A percentile compares a stretch with the other conserved stretches of the same genome.
Evolutionary conservation across 371 early-diverging fungal genomes (phyloP).

Genomic region (Syncephalastrum sp.): DNA sequence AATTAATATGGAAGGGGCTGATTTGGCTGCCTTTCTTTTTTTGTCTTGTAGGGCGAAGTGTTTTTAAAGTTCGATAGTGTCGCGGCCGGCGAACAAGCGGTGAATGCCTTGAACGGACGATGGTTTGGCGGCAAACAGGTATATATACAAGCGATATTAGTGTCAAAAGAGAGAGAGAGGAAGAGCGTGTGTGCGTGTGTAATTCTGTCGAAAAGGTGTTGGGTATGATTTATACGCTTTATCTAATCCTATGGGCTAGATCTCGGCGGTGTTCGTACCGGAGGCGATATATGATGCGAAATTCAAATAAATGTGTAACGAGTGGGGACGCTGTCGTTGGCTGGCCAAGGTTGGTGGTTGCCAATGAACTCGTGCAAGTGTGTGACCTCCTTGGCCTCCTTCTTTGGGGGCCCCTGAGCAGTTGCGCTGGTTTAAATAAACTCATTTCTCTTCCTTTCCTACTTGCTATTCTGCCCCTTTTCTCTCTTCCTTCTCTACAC

Average conservation of each 20-base stretch:
- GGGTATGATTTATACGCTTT: neutral
- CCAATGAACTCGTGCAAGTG: slow-evolving; percentile 18
- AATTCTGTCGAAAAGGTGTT: neutral
- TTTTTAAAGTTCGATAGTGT: slow-evolving; percentile 79
- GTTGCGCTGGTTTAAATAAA: slow-evolving; percentile 5
- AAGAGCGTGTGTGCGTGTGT: neutral
- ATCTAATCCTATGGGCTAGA: slow-evolving; percentile 21
- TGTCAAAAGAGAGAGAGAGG: neutral
- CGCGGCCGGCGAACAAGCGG: slow-evolving; percentile 66
- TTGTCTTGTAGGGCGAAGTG: slow-evolving; percentile 65
- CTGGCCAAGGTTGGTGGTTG: slow-evolving; percentile 11
- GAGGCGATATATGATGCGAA: slow-evolving; percentile 72
- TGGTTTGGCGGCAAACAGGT: slow-evolving; percentile 76
- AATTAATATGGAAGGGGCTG: too few relatives aligned
- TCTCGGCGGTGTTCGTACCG: slow-evolving; percentile 70
- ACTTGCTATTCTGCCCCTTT: slow-evolving; percentile 12
- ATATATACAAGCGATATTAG: neutral
- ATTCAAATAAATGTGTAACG: slow-evolving; percentile 20
- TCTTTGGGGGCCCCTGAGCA: slow-evolving; percentile 10
- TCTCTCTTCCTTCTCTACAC: slow-evolving; percentile 5
- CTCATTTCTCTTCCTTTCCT: slow-evolving; percentile 5
- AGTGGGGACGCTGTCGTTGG: too few relatives aligned
- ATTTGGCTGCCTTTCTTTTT: slow-evolving; percentile 3
- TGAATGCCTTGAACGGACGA: slow-evolving; percentile 65
- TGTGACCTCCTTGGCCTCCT: slow-evolving; percentile 15